phyloP scores from a whole-genome alignment of 345 rosid genomes.

The Jatropha curcas region DNA sequence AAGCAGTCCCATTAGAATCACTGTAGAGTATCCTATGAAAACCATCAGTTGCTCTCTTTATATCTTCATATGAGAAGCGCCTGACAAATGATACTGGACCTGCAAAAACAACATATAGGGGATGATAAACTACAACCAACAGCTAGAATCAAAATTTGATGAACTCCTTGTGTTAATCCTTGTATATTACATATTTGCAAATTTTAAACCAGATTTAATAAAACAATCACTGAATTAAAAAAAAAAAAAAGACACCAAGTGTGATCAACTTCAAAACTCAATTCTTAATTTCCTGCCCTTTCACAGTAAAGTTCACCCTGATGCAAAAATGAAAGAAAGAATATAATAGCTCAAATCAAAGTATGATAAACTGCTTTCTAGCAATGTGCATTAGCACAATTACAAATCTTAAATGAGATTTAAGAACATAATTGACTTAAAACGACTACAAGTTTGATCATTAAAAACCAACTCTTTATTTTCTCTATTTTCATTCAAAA shows the following conservation, averaged over 20 bases:
- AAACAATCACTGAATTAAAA: no score
- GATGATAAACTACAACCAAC: not conserved
- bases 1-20: slow-evolving; percentile 64
- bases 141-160: not conserved
- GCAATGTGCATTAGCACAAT: no score
- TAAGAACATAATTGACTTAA: not conserved
- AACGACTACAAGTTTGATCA: not conserved
- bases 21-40: slow-evolving; percentile 63
- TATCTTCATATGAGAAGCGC: slow-evolving; percentile 62
- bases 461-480: not conserved
- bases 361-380: no score
- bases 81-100: slow-evolving; percentile 60
- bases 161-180: not conserved
- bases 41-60: slow-evolving; percentile 70
- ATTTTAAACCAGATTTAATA: no score
- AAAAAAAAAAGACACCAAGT: no score
- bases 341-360: no score
- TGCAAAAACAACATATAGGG: slow-evolving; percentile 27
- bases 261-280: no score
- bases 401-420: no score
- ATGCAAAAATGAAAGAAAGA: no score
- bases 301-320: not conserved
- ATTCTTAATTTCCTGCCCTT: no score
- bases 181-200: not conserved
- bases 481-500: not conserved